Base-by-base conservation (phyloP, 2,329 filamentous ascomycete species). In the Hymenoscyphus linearis region DNA sequence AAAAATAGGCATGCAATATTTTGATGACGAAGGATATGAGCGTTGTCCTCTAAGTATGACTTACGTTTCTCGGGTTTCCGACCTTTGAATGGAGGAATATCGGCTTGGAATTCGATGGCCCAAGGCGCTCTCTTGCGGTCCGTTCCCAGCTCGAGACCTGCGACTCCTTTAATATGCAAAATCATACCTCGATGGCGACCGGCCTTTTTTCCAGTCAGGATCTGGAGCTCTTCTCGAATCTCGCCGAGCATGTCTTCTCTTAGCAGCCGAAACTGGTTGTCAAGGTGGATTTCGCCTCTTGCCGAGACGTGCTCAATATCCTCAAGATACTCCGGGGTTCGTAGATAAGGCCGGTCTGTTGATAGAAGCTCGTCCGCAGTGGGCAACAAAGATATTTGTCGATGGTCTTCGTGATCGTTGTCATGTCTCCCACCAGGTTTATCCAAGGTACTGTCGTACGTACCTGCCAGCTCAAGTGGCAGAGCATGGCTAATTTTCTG, bases 221-320 rank as follows among this genome's bases (percentile, higher is more conserved):
- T 74, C 31, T 84, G 78, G 0, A 87, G 71, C 55, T 88, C 86
- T 9, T 85, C 82, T 1, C 84, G 80, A 2, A 92, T 75, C 64
- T 88, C 86, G 0, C 78, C 82, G 0, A 91, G 73, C 79, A 91
- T 86, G 64, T 91, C 88, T 66, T 92, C 87, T 2, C 89, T 77
- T 0, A 90, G 75, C 0, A 91, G 78, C 0, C 89, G 85, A 65
- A 89, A 93, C 57, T 90, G 85, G 68, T 88, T 89, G 67, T 90
- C 88, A 0, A 89, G 72, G 69, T 91, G 85, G 0, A 75, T 72
- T 0, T 73, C 73, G 0, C 79, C 71, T 1, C 84, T 78, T 0
- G 71, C 66, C 1, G 75, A 50, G 5, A 37, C 62, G 13, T 68
- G 35, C 1, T 75, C 60, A 0, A 72, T 62, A 1, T 82, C 73